phyloP scores from a whole-genome alignment of 495 filamentous ascomycete genomes.

The Podospora appendiculata region DNA sequence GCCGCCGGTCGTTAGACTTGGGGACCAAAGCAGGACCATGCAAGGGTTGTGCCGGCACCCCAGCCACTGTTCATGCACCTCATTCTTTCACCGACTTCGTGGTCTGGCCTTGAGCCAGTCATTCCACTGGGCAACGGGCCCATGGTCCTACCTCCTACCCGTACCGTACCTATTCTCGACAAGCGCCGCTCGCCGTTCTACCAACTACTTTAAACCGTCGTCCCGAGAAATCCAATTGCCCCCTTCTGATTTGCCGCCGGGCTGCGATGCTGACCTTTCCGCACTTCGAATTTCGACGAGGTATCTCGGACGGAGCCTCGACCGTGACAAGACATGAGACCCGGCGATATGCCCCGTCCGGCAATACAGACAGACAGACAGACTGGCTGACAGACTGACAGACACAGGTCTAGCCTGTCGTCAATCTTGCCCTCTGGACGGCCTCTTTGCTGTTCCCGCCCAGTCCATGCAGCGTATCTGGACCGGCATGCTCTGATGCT shows the following conservation, averaged over 20 bases:
- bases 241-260: slow-evolving; percentile 22
- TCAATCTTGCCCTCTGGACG: not conserved
- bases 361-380: not conserved
- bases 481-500: slow-evolving; percentile 23
- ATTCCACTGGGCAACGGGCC: slow-evolving; percentile 15
- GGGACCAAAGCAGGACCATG: slow-evolving; percentile 33
- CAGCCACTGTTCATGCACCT: slow-evolving; percentile 52
- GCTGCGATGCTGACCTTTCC: slow-evolving; percentile 2
- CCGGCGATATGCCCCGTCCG: no score
- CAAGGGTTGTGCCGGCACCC: slow-evolving; percentile 30
- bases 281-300: not conserved
- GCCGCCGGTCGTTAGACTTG: slow-evolving; percentile 16
- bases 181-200: slow-evolving; percentile 9
- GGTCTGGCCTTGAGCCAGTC: slow-evolving; percentile 47
- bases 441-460: slow-evolving; percentile 11
- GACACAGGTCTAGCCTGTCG: no score
- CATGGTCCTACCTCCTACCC: not conserved
- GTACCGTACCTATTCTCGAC: slow-evolving; percentile 1
- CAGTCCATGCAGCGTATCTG: slow-evolving; percentile 31
- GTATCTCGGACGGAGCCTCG: no score
- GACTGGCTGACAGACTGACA: no score
- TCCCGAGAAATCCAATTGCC: slow-evolving; percentile 18
- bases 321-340: slow-evolving; percentile 8
- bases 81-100: slow-evolving; percentile 53
- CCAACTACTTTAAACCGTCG: slow-evolving; percentile 11